Evolutionary conservation across 768 basidiomycete genomes (phyloP), one percentile per base, ranked within the genome.

Genomic region (Naganishia vishniacii): DNA sequence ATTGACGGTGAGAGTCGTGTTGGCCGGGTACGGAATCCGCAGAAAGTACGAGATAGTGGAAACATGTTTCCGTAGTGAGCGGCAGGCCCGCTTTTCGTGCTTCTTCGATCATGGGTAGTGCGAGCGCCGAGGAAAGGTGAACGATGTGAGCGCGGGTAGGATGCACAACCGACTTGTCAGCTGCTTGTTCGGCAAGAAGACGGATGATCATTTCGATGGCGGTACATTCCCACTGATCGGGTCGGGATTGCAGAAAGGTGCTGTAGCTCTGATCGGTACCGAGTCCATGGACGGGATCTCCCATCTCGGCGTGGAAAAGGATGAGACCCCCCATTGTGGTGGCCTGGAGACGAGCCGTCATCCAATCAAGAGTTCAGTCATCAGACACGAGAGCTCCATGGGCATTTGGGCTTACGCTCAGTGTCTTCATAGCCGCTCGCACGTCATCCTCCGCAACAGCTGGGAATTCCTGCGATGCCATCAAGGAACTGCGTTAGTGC

Each of bases 61-160:
- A 97, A 77, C 93, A 97, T 0, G 94, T 99, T 81, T 99, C 94
- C 53, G 91, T 89, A 0, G 91, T 91, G 58, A 99, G 79, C 4
- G 77, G 67, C 0, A 87, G 84, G 0, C 83, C 79, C 0, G 79
- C 74, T 70, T 81, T 85, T 1, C 78, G 71, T 4, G 92, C 91
- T 48, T 83, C 80, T 44, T 84, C 83, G 65, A 98, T 84, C 41
- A 84, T 69, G 3, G 87, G 88, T 20, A 99, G 83, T 5, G 91
- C 90, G 23, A 82, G 80, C 4, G 92, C 82, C 4, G 93, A 88
- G 58, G 91, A 92, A 53, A 99, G 84, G 78, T 99, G 94, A 48
- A 98, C 94, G 67, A 99, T 90, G 78, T 99, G 94, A 67, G 87
- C 88, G 23, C 86, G 85, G 5, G 59, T 60, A 12, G 60, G 61